Evolutionary conservation across 805 yeast genomes (phyloP).

Genomic region (Starmerella apicola): DNA sequence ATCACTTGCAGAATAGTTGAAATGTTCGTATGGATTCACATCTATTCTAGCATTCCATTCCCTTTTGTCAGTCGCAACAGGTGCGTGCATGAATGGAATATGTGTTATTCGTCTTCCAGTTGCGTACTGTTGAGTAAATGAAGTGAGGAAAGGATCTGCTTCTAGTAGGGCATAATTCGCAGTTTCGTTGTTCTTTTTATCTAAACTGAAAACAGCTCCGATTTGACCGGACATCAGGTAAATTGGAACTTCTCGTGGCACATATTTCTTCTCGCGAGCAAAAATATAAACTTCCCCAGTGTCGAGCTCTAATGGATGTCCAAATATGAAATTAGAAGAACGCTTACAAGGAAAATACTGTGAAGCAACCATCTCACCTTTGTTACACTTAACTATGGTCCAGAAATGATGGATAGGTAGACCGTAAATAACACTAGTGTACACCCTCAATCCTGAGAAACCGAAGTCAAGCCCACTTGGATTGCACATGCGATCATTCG

Average conservation of each 20-base stretch:
- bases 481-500: conserved; percentile 15
- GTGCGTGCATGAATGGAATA: conserved; percentile 49
- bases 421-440: conserved; percentile 36
- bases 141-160: conserved; percentile 43
- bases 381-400: conserved; percentile 39
- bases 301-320: conserved; percentile 8
- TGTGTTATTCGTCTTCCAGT: conserved; percentile 29
- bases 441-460: conserved; percentile 46
- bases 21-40: conserved; percentile 32
- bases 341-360: conserved; percentile 15
- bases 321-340: conserved; percentile 17
- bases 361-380: conserved; percentile 29
- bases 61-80: conserved; percentile 19
- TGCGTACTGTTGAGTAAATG: conserved; percentile 28
- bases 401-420: conserved; percentile 35
- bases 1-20: conserved; percentile 33
- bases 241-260: conserved; percentile 33
- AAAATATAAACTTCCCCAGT: conserved; percentile 39
- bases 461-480: conserved; percentile 21
- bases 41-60: not conserved
- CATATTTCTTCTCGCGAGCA: conserved; percentile 46
- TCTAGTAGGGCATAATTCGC: conserved; percentile 43
- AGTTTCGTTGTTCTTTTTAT: conserved; percentile 12
- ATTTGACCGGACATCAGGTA: conserved; percentile 47
- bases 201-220: conserved; percentile 51